Conservation (phyloP, 805 yeast genomes). For the Nakazawaea peltata region DNA sequence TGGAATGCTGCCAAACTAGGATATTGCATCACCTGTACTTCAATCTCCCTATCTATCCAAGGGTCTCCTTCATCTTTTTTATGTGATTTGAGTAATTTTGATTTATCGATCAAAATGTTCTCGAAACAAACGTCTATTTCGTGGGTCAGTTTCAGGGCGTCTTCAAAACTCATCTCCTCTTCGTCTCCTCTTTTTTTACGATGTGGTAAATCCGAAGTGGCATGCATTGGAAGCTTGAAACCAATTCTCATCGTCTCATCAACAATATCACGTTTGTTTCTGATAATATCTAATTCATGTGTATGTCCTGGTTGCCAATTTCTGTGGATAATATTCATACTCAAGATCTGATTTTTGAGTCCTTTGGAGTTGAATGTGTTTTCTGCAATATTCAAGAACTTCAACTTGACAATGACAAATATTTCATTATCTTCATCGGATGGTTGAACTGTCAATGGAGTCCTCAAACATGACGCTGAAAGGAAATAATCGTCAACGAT, state of each 20-base stretch:
- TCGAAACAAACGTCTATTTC: constrained; percentile 8
- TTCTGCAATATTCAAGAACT: constrained; percentile 2
- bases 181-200: not conserved
- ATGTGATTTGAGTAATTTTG: constrained; percentile 7
- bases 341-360: constrained; percentile 3
- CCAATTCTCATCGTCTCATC: constrained; percentile 3
- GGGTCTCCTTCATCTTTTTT: constrained; percentile 4
- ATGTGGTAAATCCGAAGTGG: not conserved
- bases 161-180: not conserved
- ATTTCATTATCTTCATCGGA: constrained; percentile 1
- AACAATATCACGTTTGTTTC: constrained; percentile 5
- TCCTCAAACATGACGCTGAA: constrained; percentile 3
- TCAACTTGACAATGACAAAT: constrained; percentile 3
- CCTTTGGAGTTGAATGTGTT: constrained; percentile 4
- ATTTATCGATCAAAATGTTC: constrained; percentile 7
- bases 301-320: not conserved
- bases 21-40: not conserved
- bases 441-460: not conserved
- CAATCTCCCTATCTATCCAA: constrained; percentile 1
- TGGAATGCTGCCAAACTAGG: constrained; percentile 6
- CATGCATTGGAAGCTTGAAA: not conserved
- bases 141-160: not conserved
- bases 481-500: constrained; percentile 2
- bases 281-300: constrained; percentile 1
- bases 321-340: constrained; percentile 5